These are phyloP conservation scores for Blastosporella zonata DNA, from an alignment of 1,284 basidiomycete genomes.

Conservation along the genomic window DNA sequence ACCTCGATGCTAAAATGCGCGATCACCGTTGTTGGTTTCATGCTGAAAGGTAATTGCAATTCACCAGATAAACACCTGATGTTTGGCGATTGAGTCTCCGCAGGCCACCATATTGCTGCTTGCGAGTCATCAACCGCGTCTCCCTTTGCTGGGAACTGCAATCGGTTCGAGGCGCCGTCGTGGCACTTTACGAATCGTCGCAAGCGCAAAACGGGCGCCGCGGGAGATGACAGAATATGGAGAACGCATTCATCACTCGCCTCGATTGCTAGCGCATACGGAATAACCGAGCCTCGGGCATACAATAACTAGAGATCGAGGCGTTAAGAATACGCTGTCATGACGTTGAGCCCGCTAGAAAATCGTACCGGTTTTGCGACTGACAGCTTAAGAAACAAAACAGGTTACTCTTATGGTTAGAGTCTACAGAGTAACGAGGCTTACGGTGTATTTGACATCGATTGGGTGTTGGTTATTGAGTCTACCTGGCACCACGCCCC, in stretches of 20 bases:
- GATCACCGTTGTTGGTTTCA: conserved; percentile 44
- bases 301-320: conserved; percentile 36
- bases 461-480: conserved; percentile 36
- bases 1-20: conserved; percentile 37
- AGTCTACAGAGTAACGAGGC: conserved; percentile 13
- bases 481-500: conserved; percentile 37
- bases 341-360: neutral
- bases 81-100: conserved; percentile 24
- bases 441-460: conserved; percentile 39
- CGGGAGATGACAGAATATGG: conserved; percentile 38
- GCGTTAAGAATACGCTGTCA: neutral
- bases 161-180: conserved; percentile 5
- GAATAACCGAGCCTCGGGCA: conserved; percentile 44
- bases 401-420: conserved; percentile 2
- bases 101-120: conserved; percentile 41
- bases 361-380: conserved; percentile 39
- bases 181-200: conserved; percentile 39
- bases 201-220: conserved; percentile 36
- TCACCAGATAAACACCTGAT: conserved; percentile 40
- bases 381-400: conserved; percentile 26
- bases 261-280: conserved; percentile 40
- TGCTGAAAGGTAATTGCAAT: conserved; percentile 42
- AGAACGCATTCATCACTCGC: conserved; percentile 36
- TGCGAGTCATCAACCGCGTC: conserved; percentile 38
- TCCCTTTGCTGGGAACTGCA: conserved; percentile 34